A percentile compares a stretch with the other conserved stretches of the same genome.
These are phyloP conservation scores for Coniella lustricola DNA, from an alignment of 2,329 filamentous ascomycete species.

Conservation along the genomic window DNA sequence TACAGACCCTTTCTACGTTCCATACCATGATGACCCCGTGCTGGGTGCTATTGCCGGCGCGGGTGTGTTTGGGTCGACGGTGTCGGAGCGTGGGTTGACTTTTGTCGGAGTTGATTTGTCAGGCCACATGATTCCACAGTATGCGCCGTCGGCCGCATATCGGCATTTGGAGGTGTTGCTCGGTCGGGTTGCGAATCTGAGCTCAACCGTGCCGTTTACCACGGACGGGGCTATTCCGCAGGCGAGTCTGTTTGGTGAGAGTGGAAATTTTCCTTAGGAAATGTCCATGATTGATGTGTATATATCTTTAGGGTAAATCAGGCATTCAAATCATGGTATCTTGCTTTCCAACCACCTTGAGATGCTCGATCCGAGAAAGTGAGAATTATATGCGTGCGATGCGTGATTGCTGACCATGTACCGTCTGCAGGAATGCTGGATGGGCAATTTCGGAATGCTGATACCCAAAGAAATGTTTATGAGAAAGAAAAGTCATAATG, in stretches of 20 bases:
- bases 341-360: no score
- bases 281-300: no score
- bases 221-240: constrained; percentile 22
- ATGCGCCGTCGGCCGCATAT: constrained; percentile 61
- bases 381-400: no score
- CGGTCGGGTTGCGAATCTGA: constrained; percentile 56
- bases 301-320: no score
- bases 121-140: constrained; percentile 65
- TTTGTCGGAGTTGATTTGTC: constrained; percentile 56
- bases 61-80: constrained; percentile 62
- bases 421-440: no score
- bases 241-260: constrained; percentile 10
- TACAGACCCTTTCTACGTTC: constrained; percentile 56
- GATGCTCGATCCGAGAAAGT: no score
- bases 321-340: no score
- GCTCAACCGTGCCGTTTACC: constrained; percentile 32
- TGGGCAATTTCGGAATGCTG: no score
- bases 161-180: constrained; percentile 70
- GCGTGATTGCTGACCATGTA: no score
- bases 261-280: constrained; percentile 2
- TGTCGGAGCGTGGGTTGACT: constrained; percentile 71
- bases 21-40: constrained; percentile 46
- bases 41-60: constrained; percentile 43
- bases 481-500: no score
- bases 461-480: no score